Percentiles rank a stretch among this genome's conserved stretches.
phyloP scores from a whole-genome alignment of 305 asterid genomes.

The Fraxinus velutina region DNA sequence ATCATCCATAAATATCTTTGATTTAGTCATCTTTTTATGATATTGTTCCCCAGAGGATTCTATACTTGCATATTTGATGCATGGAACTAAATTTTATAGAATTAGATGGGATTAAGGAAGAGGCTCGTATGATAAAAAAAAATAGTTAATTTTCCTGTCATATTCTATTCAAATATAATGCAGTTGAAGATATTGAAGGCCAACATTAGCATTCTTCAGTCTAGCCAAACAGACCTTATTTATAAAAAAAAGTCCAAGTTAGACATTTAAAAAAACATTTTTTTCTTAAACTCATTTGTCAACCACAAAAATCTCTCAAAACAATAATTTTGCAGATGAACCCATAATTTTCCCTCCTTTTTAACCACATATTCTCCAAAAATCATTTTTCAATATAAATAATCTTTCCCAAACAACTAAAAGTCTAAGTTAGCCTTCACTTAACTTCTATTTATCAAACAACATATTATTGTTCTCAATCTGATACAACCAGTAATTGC shows the following conservation, averaged over 20 bases:
- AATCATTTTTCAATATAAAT: neutral
- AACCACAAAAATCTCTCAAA: neutral
- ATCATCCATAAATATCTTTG: neutral
- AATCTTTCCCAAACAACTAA: neutral
- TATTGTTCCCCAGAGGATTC: neutral
- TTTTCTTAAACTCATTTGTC: neutral
- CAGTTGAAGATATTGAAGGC: neutral
- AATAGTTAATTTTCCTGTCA: neutral
- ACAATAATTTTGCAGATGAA: neutral
- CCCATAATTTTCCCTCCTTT: neutral
- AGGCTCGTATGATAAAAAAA: neutral
- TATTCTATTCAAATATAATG: neutral
- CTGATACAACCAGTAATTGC: neutral
- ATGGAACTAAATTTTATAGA: neutral
- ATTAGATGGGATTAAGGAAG: neutral
- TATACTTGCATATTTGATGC: neutral
- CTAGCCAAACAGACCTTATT: neutral
- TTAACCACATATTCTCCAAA: neutral
- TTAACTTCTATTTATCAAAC: neutral
- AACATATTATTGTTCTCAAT: neutral
- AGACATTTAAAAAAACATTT: neutral
- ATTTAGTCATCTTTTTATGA: neutral
- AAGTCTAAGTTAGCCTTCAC: neutral
- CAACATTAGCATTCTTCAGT: neutral
- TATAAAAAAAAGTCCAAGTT: neutral